Base-by-base conservation (phyloP, 805 yeast species). In the Priceomyces melissophilus region DNA sequence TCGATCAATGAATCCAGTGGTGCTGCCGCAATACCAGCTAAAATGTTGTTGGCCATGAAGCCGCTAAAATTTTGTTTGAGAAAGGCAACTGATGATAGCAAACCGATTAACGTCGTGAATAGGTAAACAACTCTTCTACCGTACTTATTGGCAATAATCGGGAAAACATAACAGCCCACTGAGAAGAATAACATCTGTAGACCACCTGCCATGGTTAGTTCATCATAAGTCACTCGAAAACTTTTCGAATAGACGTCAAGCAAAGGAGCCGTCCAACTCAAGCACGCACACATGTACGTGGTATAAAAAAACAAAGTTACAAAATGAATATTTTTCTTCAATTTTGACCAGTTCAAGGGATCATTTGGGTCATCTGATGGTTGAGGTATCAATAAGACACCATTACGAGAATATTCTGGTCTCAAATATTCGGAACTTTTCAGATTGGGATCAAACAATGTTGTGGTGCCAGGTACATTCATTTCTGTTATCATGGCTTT, bases 311-410 rank as follows among this genome's bases (percentile, higher is more conserved):
- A 52, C 3, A 40, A 14, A 12, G 12, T 31, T 5, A 36, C 20
- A 15, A 40, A 13, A 32, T 73, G 70, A 26, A 74, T 33, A 59
- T 63, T 56, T 52, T 81, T 81, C 38, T 84, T 68, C 30, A 52
- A 45, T 17, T 50, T 55, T 2, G 76, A 41, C 88, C 88, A 83
- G 52, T 79, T 81, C 41, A 83, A 63, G 1, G 88, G 87, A 51
- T 83, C 89, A 48, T 82, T 77, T 6, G 86, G 84, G 45, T 81
- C 80, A 39, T 73, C 77, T 0, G 84, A 73, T 2, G 89, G 89
- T 9, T 77, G 77, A 26, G 89, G 88, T n/a, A 35, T 14, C 8
- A 25, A 35, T 10, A 35, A 23, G 28, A 35, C 28, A 9, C 28
- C 35, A 9, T 32, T 40, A n/a, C 40, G 37, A 36, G 40, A 51